phyloP scores from a whole-genome alignment of 805 yeast genomes.

The Candida ponderosae region DNA sequence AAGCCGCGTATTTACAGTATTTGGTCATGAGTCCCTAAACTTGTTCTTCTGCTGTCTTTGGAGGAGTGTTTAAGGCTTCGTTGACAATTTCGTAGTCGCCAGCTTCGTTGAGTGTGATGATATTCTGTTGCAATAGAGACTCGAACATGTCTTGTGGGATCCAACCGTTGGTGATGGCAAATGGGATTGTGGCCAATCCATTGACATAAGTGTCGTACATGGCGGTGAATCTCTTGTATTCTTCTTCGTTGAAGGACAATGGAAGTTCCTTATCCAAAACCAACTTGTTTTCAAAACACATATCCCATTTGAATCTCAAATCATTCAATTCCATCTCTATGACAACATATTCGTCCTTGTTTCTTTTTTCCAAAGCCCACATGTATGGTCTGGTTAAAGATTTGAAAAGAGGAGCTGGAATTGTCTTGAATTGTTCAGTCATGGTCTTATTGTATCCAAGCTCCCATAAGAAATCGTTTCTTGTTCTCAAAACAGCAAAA shows the following conservation, averaged over 20 bases:
- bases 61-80: too few relatives aligned
- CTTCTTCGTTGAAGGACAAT: conserved; percentile 48
- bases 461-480: conserved; percentile 91
- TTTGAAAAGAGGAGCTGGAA: conserved; percentile 76
- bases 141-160: conserved; percentile 90
- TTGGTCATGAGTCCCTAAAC: too few relatives aligned
- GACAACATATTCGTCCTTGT: conserved; percentile 49
- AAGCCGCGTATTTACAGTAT: too few relatives aligned
- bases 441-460: conserved; percentile 55
- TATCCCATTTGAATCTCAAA: conserved; percentile 61
- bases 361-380: conserved; percentile 51
- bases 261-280: conserved; percentile 51
- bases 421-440: conserved; percentile 67
- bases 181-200: conserved; percentile 64
- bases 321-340: conserved; percentile 63
- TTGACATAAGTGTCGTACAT: conserved; percentile 62
- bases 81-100: conserved; percentile 38
- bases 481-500: conserved; percentile 81
- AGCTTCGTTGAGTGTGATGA: conserved; percentile 52
- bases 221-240: conserved; percentile 47
- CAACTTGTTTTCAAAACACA: conserved; percentile 50
- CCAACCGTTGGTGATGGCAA: conserved; percentile 91
- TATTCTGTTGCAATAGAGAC: conserved; percentile 57
- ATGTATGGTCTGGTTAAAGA: conserved; percentile 57
- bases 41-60: conserved; percentile 1